These are phyloP conservation scores for Fusarium sp. DNA, from an alignment of 2,329 filamentous ascomycete genomes.

Conservation along the genomic window DNA sequence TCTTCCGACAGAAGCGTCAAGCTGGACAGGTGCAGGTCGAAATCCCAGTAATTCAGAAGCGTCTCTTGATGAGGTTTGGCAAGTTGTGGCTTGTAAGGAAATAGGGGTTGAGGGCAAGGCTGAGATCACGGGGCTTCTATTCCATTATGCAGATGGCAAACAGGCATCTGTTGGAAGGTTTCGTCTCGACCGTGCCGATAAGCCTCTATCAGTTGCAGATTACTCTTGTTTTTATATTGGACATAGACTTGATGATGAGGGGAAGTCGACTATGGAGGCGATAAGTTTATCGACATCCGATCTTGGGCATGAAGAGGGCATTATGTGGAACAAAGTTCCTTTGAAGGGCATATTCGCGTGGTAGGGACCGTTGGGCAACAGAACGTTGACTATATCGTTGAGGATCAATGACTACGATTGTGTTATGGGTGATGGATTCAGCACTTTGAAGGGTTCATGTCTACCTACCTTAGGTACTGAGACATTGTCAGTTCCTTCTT, in stretches of 20 bases:
- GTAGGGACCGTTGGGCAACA: not conserved
- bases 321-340: not conserved
- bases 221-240: not conserved
- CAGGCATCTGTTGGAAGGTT: conserved; percentile 14
- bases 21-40: not conserved
- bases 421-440: not conserved
- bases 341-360: not conserved
- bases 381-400: not conserved
- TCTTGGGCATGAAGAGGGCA: not conserved
- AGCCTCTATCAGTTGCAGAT: not conserved
- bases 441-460: not conserved
- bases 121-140: not conserved
- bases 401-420: not conserved
- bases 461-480: not conserved
- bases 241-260: too few species aligned
- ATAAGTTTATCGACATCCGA: not conserved
- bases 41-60: not conserved
- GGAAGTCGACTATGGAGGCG: not conserved
- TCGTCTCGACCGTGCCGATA: conserved; percentile 3
- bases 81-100: not conserved
- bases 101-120: not conserved
- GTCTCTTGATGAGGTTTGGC: not conserved
- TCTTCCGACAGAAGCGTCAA: not conserved
- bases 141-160: not conserved
- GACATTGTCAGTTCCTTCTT: not conserved